Evolutionary conservation across 2,329 filamentous ascomycete genomes (phyloP).

Genomic region (Teratosphaeria viscida): DNA sequence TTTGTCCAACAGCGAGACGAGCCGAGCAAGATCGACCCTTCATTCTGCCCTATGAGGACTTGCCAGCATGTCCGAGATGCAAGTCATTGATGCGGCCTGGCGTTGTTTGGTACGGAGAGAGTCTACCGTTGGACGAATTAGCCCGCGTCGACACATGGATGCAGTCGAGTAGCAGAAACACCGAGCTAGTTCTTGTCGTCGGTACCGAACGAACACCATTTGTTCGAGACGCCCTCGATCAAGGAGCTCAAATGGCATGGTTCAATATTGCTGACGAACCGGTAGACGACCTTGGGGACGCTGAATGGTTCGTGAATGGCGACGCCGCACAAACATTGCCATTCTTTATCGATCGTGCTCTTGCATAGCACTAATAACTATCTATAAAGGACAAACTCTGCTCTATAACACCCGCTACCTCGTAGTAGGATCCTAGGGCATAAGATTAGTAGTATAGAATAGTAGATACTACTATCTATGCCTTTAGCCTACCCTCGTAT

Average conservation of each 20-base stretch:
- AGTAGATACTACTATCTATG: too few species aligned
- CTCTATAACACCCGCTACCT: too few species aligned
- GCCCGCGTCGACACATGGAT: neutral
- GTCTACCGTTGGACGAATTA: neutral
- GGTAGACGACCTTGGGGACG: neutral
- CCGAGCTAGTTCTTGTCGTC: neutral
- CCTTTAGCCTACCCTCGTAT: too few species aligned
- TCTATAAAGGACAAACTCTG: too few species aligned
- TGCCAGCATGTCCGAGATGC: neutral
- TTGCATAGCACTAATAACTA: too few species aligned
- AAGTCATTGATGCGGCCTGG: neutral
- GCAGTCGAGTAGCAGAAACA: neutral
- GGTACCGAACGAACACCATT: neutral
- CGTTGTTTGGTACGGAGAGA: neutral
- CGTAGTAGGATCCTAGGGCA: too few species aligned
- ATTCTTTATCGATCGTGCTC: neutral
- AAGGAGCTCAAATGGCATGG: neutral
- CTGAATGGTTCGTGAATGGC: neutral
- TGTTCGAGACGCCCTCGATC: neutral
- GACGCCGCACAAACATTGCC: neutral
- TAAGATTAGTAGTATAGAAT: too few species aligned
- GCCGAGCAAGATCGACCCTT: too few species aligned
- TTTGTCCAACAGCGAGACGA: too few species aligned
- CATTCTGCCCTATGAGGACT: neutral
- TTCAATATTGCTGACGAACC: neutral